Conservation (phyloP, 352 stramenopile genomes). For the Pythium sukuiense region DNA sequence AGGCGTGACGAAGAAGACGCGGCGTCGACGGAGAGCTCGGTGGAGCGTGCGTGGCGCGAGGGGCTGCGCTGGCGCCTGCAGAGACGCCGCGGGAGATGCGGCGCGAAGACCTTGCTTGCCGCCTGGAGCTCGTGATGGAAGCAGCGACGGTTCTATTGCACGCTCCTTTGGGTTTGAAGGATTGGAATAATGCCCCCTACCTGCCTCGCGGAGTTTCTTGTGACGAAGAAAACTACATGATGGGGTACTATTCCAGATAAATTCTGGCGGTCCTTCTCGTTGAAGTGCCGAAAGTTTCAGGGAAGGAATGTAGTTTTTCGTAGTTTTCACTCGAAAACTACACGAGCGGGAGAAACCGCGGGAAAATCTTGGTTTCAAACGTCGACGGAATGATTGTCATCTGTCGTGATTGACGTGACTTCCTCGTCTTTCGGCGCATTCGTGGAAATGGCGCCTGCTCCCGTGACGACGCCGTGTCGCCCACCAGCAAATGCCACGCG, state of each 20-base stretch:
- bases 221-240: neutral
- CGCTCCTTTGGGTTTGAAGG: constrained; percentile 9
- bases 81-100: neutral
- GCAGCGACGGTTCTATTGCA: constrained; percentile 31
- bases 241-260: constrained; percentile 17
- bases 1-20: neutral
- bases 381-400: constrained; percentile 25
- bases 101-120: neutral
- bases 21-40: neutral
- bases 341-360: constrained; percentile 18
- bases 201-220: too few relatives aligned
- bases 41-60: neutral
- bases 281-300: neutral
- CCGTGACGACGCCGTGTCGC: constrained; percentile 15
- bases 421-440: neutral
- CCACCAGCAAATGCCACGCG: neutral
- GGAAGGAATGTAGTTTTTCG: constrained; percentile 6
- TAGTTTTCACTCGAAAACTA: constrained; percentile 6
- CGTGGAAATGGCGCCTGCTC: neutral
- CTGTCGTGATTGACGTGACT: neutral
- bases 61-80: neutral
- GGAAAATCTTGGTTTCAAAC: constrained; percentile 15
- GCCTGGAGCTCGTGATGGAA: neutral
- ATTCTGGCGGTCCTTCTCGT: neutral
- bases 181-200: constrained; percentile 26